A percentile compares a stretch with the other conserved stretches of the same genome.
Conservation (phyloP, 495 filamentous ascomycete genomes). For the Aspergillus heteromorphus region DNA sequence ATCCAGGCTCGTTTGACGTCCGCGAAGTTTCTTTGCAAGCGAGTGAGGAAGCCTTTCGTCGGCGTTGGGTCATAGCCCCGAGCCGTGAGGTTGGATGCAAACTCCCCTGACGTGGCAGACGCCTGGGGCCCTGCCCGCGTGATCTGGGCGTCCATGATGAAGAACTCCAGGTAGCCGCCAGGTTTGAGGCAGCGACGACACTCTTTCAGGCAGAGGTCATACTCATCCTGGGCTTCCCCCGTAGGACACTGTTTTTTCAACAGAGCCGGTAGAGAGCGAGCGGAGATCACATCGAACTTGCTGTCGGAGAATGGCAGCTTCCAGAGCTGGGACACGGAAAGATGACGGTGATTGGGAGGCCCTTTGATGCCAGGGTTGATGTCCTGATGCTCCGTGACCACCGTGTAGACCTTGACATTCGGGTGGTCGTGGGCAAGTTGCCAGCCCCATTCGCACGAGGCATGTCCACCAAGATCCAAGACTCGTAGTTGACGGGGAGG, state of each 20-base stretch:
- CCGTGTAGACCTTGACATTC: slow-evolving; percentile 80
- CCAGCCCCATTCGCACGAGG: slow-evolving; percentile 92
- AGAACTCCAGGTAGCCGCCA: slow-evolving; percentile 87
- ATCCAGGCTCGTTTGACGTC: slow-evolving; percentile 83
- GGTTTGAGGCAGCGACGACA: slow-evolving; percentile 88
- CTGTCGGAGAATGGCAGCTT: slow-evolving; percentile 80
- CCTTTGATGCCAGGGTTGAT: slow-evolving; percentile 69
- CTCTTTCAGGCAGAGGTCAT: slow-evolving; percentile 77
- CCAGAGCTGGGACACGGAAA: slow-evolving; percentile 68
- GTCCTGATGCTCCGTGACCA: slow-evolving; percentile 63
- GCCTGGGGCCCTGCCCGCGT: slow-evolving; percentile 73
- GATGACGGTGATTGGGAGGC: slow-evolving; percentile 78
- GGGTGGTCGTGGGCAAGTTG: slow-evolving; percentile 78
- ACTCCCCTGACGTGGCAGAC: slow-evolving; percentile 78
- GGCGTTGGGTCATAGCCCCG: slow-evolving; percentile 82
- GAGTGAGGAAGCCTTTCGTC: slow-evolving; percentile 69
- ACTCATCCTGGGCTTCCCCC: slow-evolving; percentile 67
- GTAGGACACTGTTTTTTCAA: slow-evolving; percentile 59
- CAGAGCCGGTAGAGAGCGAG: slow-evolving; percentile 77
- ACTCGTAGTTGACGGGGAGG: slow-evolving; percentile 46
- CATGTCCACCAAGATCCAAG: slow-evolving; percentile 83
- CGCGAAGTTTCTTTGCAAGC: slow-evolving; percentile 71
- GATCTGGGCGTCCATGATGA: slow-evolving; percentile 81
- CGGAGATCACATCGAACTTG: slow-evolving; percentile 89
- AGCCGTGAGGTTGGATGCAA: slow-evolving; percentile 79